Percentiles rank a stretch among this genome's conserved stretches.
These are phyloP conservation scores for Rhipidocladum racemiflorum DNA, from an alignment of 176 grass and related monocot species.

Conservation along the genomic window DNA sequence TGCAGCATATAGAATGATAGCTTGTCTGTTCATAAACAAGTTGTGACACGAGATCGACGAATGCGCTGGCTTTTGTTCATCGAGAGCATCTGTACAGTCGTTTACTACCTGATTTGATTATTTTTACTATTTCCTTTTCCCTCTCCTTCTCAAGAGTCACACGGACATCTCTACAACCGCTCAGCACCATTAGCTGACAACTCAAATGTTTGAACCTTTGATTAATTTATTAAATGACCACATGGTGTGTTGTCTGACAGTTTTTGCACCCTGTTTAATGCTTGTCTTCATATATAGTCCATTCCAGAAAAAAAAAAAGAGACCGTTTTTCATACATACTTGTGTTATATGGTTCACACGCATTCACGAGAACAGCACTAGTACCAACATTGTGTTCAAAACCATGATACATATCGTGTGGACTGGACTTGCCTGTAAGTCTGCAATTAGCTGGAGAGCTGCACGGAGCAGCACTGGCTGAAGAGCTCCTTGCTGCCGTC, in stretches of 20 bases:
- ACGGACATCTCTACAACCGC: background rate
- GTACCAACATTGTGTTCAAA: background rate
- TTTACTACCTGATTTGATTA: slow-evolving; percentile 3
- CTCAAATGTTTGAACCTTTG: background rate
- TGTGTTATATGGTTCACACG: slow-evolving; percentile 8
- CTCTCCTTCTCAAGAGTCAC: background rate
- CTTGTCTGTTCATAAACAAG: slow-evolving; percentile 24
- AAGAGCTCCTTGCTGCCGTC: slow-evolving; percentile 48
- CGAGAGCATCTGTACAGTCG: background rate
- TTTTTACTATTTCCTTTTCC: background rate
- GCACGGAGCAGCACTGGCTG: slow-evolving; percentile 58
- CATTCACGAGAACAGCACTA: slow-evolving; percentile 15
- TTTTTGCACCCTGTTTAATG: background rate
- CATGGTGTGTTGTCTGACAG: background rate
- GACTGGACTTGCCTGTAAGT: background rate
- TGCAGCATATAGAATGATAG: background rate
- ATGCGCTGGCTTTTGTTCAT: background rate
- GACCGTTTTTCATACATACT: background rate
- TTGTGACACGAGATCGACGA: background rate
- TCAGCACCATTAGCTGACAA: slow-evolving; percentile 21
- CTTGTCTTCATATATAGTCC: background rate
- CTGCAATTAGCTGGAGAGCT: slow-evolving; percentile 40
- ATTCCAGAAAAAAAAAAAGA: background rate
- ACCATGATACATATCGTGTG: slow-evolving; percentile 15
- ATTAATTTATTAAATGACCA: background rate